Base-by-base conservation (phyloP, 495 filamentous ascomycete species). In the Chaetomium cochliodes region DNA sequence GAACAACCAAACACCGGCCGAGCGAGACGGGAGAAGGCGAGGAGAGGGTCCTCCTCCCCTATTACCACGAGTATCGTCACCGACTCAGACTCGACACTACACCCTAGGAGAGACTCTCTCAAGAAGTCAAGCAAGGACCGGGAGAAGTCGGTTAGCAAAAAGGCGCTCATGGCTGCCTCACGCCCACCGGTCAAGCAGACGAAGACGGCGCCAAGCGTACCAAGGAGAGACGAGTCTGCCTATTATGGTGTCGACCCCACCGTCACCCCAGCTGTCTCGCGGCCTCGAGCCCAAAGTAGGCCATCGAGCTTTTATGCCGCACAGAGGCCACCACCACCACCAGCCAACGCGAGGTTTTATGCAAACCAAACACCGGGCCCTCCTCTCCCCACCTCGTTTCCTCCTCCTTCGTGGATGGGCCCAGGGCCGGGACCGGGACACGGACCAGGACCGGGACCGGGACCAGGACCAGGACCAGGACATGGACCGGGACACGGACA, bases 1-100 rank as follows among this genome's bases (percentile, higher is more conserved):
- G 78, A 82, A 52, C 76, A 76, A 54, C 73, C 79, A 49, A 82
- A 80, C 65, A 81, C 77, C 9, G 66, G 79, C 57, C 79, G 75
- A 65, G 58, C 75, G 53, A 73, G 79, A 50, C 77, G 68, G 70
- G 73, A 76, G 58, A 70, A 71, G 30, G 60, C 56, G 57, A 73
- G 72, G 58, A 67, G 67, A 66, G 76, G 73, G 58, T 73, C 77
- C 9, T 69, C 67, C 39, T 77, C 77, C 12, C 72, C 73, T 30
- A 37, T 68, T 37, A 72, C 64, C 23, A 68, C 63, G 65, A 68
- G 67, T 30, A 69, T 72, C 28, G 65, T 74, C 11, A 76, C 79
- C 65, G 78, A 81, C 69, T 79, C 80, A 54, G 79, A 80, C 73
- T 73, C 76, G 22, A 79, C 79, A 11, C 70, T 73, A 39, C 74